A percentile compares a stretch with the other conserved stretches of the same genome.
These are phyloP conservation scores for Seiridium cupressi DNA, from an alignment of 2,329 filamentous ascomycete species.

Conservation along the genomic window DNA sequence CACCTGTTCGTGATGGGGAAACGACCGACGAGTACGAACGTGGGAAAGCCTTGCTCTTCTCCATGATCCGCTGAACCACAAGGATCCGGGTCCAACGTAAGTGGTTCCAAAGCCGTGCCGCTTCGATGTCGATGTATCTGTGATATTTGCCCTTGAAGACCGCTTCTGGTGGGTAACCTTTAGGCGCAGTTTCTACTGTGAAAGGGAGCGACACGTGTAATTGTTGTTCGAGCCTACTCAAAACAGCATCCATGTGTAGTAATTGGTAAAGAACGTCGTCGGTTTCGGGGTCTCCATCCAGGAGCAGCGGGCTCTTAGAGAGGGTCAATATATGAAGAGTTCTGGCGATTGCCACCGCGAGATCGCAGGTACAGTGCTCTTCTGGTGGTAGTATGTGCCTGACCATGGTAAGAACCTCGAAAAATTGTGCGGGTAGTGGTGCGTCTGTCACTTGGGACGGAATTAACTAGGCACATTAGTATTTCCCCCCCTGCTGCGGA, in stretches of 20 bases:
- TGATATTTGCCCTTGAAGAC: conserved; percentile 55
- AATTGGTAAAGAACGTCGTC: conserved; percentile 35
- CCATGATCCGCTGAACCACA: conserved; percentile 47
- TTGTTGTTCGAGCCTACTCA: conserved; percentile 36
- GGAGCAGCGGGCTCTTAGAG: conserved; percentile 30
- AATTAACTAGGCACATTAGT: conserved; percentile 35
- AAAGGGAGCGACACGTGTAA: conserved; percentile 36
- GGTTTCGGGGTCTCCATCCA: conserved; percentile 35
- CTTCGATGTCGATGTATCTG: conserved; percentile 51
- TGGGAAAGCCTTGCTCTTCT: conserved; percentile 36
- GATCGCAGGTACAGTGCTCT: conserved; percentile 38
- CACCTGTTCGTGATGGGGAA: conserved; percentile 25
- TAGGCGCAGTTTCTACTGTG: conserved; percentile 23
- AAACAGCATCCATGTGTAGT: conserved; percentile 35
- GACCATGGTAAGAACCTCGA: conserved; percentile 41
- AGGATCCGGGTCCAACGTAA: conserved; percentile 59
- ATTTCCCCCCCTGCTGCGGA: too few relatives aligned
- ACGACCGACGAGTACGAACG: conserved; percentile 32
- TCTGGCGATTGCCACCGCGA: conserved; percentile 38
- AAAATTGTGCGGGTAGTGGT: conserved; percentile 37
- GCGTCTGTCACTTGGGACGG: conserved; percentile 38
- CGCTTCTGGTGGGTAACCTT: conserved; percentile 33
- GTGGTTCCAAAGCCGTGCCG: conserved; percentile 56
- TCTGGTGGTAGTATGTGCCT: conserved; percentile 29
- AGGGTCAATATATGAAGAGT: conserved; percentile 38